phyloP scores from a whole-genome alignment of 495 filamentous ascomycete genomes.

The Penicillium silybi region DNA sequence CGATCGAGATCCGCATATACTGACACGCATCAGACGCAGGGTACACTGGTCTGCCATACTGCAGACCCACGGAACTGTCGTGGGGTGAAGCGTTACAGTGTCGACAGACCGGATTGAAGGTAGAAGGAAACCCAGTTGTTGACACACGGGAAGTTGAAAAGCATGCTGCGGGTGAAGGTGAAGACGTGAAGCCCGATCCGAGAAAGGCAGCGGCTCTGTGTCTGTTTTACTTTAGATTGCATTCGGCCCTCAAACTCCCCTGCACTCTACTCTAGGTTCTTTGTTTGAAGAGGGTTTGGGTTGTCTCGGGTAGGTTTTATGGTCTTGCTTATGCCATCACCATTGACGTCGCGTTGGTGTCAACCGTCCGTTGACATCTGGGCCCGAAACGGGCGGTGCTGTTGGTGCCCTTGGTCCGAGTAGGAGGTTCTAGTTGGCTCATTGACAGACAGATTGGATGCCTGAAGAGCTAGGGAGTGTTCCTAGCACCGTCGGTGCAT shows the following conservation, averaged over 20 bases:
- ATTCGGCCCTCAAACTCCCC: neutral
- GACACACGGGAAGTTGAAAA: neutral
- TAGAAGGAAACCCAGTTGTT: neutral
- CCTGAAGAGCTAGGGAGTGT: too few relatives aligned
- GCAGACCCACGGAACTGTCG: neutral
- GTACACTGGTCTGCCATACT: constrained; percentile 17
- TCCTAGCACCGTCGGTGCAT: neutral
- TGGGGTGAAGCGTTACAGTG: neutral
- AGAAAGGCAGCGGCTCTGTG: neutral
- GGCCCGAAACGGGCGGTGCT: too few relatives aligned
- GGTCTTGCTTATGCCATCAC: neutral
- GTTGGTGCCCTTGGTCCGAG: too few relatives aligned
- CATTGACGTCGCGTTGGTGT: neutral
- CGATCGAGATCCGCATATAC: neutral
- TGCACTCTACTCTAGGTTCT: neutral
- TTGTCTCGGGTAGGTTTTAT: neutral
- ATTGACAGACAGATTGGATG: too few relatives aligned
- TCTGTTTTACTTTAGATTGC: neutral
- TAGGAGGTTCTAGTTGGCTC: too few relatives aligned
- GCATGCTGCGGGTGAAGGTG: neutral
- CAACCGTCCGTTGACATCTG: neutral
- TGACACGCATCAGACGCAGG: constrained; percentile 17
- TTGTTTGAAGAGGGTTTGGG: neutral
- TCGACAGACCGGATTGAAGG: neutral
- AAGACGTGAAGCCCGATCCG: neutral